Evolutionary conservation across 2,329 filamentous ascomycete genomes (phyloP), one percentile per base, ranked within the genome.

Genomic region (Capronia epimyces): DNA sequence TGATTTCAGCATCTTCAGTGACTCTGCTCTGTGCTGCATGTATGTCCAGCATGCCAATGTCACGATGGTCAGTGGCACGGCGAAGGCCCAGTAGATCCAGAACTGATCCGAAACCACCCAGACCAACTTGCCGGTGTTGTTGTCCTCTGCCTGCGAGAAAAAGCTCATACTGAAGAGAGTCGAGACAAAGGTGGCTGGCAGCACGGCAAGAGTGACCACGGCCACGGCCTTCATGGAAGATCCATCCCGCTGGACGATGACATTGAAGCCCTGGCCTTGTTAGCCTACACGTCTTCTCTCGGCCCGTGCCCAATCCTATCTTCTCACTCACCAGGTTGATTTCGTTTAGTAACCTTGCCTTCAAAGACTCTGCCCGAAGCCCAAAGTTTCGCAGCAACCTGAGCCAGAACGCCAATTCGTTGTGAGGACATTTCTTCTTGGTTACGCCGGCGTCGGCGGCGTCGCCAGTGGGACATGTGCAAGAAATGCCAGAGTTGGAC

Each of bases 121-220:
- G 1, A 34, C 49, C n/a, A 60, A 52, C 4, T 50, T 41, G 0
- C 55, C 46, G 3, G 56, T 53, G 10, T 59, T 44, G 2, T 57
- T 47, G 16, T 47, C 46, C 1, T 52, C 46, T 8, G 45, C 42
- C 20, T 64, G 60, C 27, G 64, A 58, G 55, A 68, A 68, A 45
- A 69, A 69, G 16, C 64, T 65, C 39, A 64, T 67, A 12, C 66
- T 65, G 54, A 68, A 69, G 24, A 69, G 44, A 15, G 62, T 64
- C 64, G 65, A 68, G 3, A 69, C 65, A 52, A 69, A 69, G 2
- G 66, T 69, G 8, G 64, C 65, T 1, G 67, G 67, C 12, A 69
- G 60, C 41, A 65, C 68, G 1, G 69, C 25, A 3, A 69, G 52
- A 0, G 65, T 68, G 5, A 68, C 63, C 7, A 66, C 54, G 3